A percentile compares a stretch with the other conserved stretches of the same genome.
These are phyloP conservation scores for Penicillium diatomitis DNA, from an alignment of 495 filamentous ascomycete species.

Conservation along the genomic window DNA sequence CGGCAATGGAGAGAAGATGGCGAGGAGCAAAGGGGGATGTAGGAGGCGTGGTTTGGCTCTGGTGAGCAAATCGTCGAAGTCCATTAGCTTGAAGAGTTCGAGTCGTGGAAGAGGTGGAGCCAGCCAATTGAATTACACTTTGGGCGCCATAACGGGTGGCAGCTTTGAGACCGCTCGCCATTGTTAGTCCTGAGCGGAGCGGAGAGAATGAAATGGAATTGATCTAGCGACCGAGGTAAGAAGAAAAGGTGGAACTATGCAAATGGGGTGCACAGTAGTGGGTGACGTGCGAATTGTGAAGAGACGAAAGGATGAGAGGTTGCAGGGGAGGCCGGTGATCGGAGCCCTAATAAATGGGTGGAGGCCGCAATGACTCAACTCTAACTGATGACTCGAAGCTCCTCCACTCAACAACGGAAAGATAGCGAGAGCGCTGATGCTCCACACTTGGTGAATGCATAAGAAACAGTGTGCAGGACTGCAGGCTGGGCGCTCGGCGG, in stretches of 20 bases:
- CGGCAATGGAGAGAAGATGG: constrained; percentile 84
- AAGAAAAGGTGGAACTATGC: neutral
- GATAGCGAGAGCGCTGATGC: too few species aligned
- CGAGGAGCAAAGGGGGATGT: constrained; percentile 51
- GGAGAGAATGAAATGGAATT: neutral
- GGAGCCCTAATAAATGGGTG: constrained; percentile 2
- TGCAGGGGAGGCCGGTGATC: neutral
- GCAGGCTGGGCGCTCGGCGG: neutral
- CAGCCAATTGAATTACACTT: constrained; percentile 26
- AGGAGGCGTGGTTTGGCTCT: constrained; percentile 24
- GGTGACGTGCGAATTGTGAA: constrained; percentile 7
- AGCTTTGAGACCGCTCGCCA: constrained; percentile 41
- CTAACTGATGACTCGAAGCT: neutral
- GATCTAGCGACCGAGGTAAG: neutral
- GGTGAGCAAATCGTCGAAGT: constrained; percentile 31
- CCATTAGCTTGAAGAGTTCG: constrained; percentile 24
- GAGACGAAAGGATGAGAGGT: neutral
- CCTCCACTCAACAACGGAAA: too few species aligned
- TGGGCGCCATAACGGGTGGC: constrained; percentile 39
- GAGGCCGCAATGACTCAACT: constrained; percentile 16
- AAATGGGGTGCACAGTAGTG: neutral
- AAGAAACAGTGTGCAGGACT: too few species aligned
- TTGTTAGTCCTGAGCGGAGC: constrained; percentile 11
- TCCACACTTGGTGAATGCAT: too few species aligned
- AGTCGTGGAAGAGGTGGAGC: constrained; percentile 24